Conservation (phyloP, 305 asterid genomes). For the Salvia sclarea region DNA sequence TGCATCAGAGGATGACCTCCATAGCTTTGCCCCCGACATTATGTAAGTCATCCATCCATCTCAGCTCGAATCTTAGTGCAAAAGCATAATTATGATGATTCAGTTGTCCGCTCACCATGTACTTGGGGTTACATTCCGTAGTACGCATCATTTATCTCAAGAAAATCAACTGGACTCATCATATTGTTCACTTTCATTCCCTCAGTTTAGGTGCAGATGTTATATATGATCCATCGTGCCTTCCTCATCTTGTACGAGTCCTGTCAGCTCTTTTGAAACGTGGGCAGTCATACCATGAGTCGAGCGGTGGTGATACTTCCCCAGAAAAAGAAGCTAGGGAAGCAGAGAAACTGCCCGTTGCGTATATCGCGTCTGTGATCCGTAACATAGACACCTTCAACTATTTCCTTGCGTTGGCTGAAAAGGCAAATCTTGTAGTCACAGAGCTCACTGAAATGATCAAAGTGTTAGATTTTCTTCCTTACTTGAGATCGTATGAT, state of each 20-base stretch:
- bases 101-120: no score
- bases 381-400: slow-evolving; percentile 71
- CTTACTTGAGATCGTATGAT: slow-evolving; percentile 69
- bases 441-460: slow-evolving; percentile 56
- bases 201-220: slow-evolving; percentile 91
- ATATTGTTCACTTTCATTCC: not conserved
- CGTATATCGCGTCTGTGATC: slow-evolving; percentile 78
- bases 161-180: not conserved
- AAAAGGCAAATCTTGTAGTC: slow-evolving; percentile 54
- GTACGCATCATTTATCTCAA: not conserved
- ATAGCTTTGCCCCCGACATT: slow-evolving; percentile 57
- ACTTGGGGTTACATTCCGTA: not conserved
- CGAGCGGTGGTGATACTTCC: slow-evolving; percentile 11
- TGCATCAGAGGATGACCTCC: slow-evolving; percentile 60
- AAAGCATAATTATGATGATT: not conserved
- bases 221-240: slow-evolving; percentile 74
- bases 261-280: slow-evolving; percentile 55
- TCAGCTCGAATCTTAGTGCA: not conserved
- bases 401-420: slow-evolving; percentile 60
- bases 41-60: slow-evolving; percentile 48
- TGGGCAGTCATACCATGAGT: slow-evolving; percentile 11
- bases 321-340: slow-evolving; percentile 24
- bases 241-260: slow-evolving; percentile 78
- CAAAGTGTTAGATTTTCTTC: slow-evolving; percentile 58
- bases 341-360: slow-evolving; percentile 46